Evolutionary conservation across 331 rosid genomes (phyloP).

Genomic region (Malus hybrid): DNA sequence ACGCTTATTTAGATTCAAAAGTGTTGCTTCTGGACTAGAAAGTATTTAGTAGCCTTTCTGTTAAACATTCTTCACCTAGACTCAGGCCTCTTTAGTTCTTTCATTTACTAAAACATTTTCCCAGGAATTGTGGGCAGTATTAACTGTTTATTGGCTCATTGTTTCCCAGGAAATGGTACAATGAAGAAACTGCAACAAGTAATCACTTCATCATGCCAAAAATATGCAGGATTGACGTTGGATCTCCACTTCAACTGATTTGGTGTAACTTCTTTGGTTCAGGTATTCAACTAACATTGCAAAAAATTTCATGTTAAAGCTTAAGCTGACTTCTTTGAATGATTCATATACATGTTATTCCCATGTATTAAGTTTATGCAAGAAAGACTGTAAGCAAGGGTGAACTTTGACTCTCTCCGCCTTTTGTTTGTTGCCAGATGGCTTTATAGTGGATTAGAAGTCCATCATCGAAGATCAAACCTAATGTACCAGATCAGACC

Average conservation of each 20-base stretch:
- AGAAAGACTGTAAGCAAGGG: not conserved
- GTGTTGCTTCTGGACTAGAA: not conserved
- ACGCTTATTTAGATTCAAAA: not conserved
- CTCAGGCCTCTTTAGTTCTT: not conserved
- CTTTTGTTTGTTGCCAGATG: not conserved
- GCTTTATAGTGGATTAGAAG: not conserved
- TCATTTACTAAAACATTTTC: not conserved
- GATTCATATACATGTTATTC: not conserved
- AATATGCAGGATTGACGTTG: constrained; percentile 62
- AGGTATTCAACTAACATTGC: constrained; percentile 36
- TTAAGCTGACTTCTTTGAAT: not conserved
- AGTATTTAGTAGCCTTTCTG: not conserved
- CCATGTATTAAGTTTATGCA: not conserved
- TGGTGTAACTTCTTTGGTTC: constrained; percentile 76
- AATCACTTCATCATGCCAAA: constrained; percentile 63
- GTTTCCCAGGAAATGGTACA: constrained; percentile 70
- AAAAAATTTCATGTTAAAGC: constrained; percentile 5
- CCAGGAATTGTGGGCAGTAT: constrained; percentile 6
- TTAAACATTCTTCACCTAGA: not conserved
- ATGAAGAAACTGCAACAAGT: constrained; percentile 78
- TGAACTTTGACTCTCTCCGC: not conserved
- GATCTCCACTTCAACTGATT: constrained; percentile 89
- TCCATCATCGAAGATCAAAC: too few relatives aligned
- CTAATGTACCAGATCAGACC: too few relatives aligned
- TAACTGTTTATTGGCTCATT: constrained; percentile 19